A percentile compares a stretch with the other conserved stretches of the same genome.
These are phyloP conservation scores for Leavenworthia alabamica DNA, from an alignment of 345 rosid genomes.

Conservation along the genomic window DNA sequence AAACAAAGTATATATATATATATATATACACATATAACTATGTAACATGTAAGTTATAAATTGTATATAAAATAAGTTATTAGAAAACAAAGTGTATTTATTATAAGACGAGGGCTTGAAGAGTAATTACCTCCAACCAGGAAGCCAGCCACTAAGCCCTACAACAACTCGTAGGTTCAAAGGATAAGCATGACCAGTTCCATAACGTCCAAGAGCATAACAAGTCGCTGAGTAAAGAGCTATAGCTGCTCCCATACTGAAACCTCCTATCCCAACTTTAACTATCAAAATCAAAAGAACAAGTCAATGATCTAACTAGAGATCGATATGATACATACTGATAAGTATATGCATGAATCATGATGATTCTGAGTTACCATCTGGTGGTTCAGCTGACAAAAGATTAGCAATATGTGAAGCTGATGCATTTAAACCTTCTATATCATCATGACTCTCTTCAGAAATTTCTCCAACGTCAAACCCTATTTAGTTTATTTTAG, in stretches of 20 bases:
- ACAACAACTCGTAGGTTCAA: constrained; percentile 52
- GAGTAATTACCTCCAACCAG: constrained; percentile 60
- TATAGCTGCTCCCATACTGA: constrained; percentile 91
- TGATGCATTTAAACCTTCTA: constrained; percentile 89
- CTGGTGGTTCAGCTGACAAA: constrained; percentile 81
- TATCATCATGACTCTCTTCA: constrained; percentile 74
- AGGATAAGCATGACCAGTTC: constrained; percentile 55
- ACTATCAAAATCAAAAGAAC: constrained; percentile 39
- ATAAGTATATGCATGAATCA: neutral
- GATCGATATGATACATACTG: neutral
- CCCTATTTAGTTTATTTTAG: constrained; percentile 45
- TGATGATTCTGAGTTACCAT: constrained; percentile 44
- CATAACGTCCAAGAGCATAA: constrained; percentile 59
- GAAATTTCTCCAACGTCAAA: constrained; percentile 82
- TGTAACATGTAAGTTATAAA: no score
- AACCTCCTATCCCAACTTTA: constrained; percentile 84
- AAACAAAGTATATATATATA: no score
- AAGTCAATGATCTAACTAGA: constrained; percentile 1
- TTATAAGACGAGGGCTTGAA: neutral
- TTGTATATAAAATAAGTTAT: no score
- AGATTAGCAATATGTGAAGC: constrained; percentile 86
- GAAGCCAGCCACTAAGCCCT: constrained; percentile 89
- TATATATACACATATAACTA: no score
- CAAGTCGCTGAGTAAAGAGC: constrained; percentile 86
- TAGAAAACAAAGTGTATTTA: neutral